Evolutionary conservation across 2,329 filamentous ascomycete species (phyloP).

Genomic region (Amphichorda felina): DNA sequence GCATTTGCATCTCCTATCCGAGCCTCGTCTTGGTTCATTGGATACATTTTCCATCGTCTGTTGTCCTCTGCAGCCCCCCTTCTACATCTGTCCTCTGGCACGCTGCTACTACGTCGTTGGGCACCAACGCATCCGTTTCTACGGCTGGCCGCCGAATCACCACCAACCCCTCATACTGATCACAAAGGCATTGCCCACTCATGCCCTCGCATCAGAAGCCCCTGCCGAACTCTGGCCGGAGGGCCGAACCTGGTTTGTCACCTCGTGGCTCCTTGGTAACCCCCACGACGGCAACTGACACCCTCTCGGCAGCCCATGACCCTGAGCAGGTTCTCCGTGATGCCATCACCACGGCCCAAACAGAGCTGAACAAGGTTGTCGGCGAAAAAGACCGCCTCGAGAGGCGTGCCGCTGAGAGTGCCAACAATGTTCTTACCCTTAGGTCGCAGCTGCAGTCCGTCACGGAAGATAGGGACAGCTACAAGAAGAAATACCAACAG

Average conservation of each 20-base stretch:
- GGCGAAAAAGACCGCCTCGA: conserved; percentile 13
- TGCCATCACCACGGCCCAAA: conserved; percentile 9
- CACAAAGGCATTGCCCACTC: not conserved
- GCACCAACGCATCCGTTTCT: not conserved
- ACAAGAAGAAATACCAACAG: not conserved
- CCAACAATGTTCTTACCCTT: conserved; percentile 15
- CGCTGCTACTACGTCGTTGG: not conserved
- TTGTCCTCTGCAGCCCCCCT: not conserved
- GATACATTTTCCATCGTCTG: not conserved
- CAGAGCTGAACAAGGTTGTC: conserved; percentile 11
- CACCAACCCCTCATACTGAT: not conserved
- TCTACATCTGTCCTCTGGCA: not conserved
- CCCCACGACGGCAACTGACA: not conserved
- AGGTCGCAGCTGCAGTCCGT: conserved; percentile 1
- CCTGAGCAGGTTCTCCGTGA: conserved; percentile 7
- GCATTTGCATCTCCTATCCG: not conserved
- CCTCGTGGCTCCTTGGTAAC: not conserved
- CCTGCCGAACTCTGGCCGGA: not conserved
- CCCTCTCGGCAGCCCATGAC: not conserved
- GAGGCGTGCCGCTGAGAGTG: conserved; percentile 14
- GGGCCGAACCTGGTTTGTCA: not conserved
- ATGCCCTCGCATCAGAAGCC: not conserved
- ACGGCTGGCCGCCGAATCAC: not conserved
- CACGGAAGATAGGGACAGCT: not conserved
- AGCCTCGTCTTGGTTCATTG: conserved; percentile 2